Conservation (phyloP, 768 basidiomycete species). For the Leccinum fibrillosum region DNA sequence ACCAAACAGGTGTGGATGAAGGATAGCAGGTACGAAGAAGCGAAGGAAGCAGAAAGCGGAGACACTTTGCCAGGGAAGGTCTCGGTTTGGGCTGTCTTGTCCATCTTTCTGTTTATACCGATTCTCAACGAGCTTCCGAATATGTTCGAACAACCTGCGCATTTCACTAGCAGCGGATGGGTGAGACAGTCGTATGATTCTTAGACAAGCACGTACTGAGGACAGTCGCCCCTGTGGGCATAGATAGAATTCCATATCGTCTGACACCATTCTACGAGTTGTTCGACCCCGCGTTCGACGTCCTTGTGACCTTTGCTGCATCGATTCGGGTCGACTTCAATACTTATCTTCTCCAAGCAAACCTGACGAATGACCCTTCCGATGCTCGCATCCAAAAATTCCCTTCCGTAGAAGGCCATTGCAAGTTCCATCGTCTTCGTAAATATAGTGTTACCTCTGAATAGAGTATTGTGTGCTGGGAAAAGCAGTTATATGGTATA, state of each 20-base stretch:
- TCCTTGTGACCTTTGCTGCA: conserved; percentile 59
- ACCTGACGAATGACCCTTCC: conserved; percentile 67
- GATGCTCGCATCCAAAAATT: conserved; percentile 78
- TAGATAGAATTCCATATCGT: conserved; percentile 84
- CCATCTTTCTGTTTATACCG: conserved; percentile 47
- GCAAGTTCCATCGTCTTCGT: conserved; percentile 77
- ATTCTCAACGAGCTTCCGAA: conserved; percentile 69
- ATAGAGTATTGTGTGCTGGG: conserved; percentile 73
- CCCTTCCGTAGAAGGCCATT: conserved; percentile 79
- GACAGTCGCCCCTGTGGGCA: conserved; percentile 67
- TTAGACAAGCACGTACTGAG: conserved; percentile 49
- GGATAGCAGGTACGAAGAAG: conserved; percentile 85
- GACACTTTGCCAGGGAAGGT: conserved; percentile 77
- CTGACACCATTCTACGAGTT: conserved; percentile 72
- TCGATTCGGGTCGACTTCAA: conserved; percentile 80
- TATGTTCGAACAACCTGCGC: conserved; percentile 62
- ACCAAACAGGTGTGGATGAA: conserved; percentile 84
- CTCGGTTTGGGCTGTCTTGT: conserved; percentile 42
- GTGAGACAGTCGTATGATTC: neutral
- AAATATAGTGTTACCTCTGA: conserved; percentile 63
- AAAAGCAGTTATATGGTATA: conserved; percentile 1
- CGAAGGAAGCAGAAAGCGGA: conserved; percentile 88
- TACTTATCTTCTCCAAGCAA: conserved; percentile 67
- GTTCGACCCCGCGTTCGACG: conserved; percentile 62
- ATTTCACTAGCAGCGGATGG: conserved; percentile 54